Base-by-base conservation (phyloP, 345 rosid genomes). In the Atalantia buxifolia region DNA sequence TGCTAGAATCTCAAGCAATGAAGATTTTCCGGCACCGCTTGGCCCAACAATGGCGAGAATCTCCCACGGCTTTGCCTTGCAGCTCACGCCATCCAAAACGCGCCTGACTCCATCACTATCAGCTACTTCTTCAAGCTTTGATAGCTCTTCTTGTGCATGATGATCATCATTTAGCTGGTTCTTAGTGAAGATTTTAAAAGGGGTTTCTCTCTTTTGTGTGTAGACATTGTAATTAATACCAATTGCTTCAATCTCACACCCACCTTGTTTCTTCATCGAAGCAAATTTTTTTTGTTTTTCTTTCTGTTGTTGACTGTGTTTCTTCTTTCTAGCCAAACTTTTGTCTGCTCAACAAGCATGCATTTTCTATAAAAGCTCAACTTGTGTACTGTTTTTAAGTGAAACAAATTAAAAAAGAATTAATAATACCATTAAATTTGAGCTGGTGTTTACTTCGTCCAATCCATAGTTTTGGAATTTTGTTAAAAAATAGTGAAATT, bases 21-120 rank as follows among this genome's bases (percentile, higher is more conserved):
- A 88, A 30, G 99, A 91, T 80, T 94, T 97, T 48, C 98, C 98
- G 16, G 98, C 98, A 18, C 99, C 99, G 61, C 98, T 94, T 22
- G 99, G 99, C 33, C 99, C 99, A 28, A 92, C 95, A 66, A 96
- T 90, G 60, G 98, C 98, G 0, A 94, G 91, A 81, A 96, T 87
- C 83, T 94, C 98, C 98, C 98, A 90, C 0, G 98, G 97, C 73
- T 85, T 96, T 13, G 99, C 99, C 59, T 84, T 87, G 88, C 95
- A 94, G 55, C 69, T 87, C n/a, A 96, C 95, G 30, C 85, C 88
- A 75, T 88, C 92, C 6, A 96, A 87, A 38, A 96, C 93, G 50
- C 87, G 86, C 81, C 83, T 86, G 65, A 71, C 74, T 72, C 85
- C 79, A 53, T 78, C 75, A 71, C 68, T 40, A 18, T 30, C 35